Evolutionary conservation across 2,329 filamentous ascomycete genomes (phyloP).

Genomic region (Pestalotiopsis sp.): DNA sequence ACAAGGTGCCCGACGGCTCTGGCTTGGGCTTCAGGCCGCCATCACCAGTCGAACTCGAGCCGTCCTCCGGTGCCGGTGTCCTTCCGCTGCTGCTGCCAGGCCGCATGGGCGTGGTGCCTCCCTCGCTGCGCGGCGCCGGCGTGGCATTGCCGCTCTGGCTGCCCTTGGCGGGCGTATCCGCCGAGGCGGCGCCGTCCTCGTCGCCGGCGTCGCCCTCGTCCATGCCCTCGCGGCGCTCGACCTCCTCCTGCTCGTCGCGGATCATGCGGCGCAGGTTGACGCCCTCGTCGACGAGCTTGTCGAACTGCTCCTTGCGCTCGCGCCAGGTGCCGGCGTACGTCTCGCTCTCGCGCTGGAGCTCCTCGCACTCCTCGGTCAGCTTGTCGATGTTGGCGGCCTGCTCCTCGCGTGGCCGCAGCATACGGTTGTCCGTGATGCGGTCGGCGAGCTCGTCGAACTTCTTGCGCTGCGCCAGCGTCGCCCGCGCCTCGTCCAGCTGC

Average conservation of each 20-base stretch:
- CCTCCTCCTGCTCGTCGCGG: constrained; percentile 93
- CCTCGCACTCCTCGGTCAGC: constrained; percentile 84
- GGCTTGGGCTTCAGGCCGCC: constrained; percentile 38
- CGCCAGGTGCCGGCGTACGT: constrained; percentile 83
- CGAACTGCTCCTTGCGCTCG: constrained; percentile 85
- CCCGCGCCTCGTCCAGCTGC: constrained; percentile 78
- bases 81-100: constrained; percentile 44
- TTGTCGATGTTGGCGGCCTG: constrained; percentile 78
- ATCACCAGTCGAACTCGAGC: constrained; percentile 28
- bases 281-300: constrained; percentile 87
- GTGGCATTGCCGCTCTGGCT: constrained; percentile 55
- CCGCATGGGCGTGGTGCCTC: constrained; percentile 39
- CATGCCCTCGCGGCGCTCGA: constrained; percentile 85
- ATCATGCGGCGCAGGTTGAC: constrained; percentile 83
- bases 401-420: constrained; percentile 83
- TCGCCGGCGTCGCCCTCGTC: constrained; percentile 60
- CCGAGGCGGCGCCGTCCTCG: constrained; percentile 38
- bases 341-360: constrained; percentile 82
- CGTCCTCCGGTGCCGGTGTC: constrained; percentile 36
- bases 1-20: constrained; percentile 34
- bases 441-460: constrained; percentile 87
- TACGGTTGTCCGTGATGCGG: constrained; percentile 79
- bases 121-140: constrained; percentile 34
- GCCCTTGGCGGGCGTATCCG: constrained; percentile 49
- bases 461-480: constrained; percentile 77